Evolutionary conservation across 2,329 filamentous ascomycete species (phyloP).

Genomic region (Penicillium vulpinum): DNA sequence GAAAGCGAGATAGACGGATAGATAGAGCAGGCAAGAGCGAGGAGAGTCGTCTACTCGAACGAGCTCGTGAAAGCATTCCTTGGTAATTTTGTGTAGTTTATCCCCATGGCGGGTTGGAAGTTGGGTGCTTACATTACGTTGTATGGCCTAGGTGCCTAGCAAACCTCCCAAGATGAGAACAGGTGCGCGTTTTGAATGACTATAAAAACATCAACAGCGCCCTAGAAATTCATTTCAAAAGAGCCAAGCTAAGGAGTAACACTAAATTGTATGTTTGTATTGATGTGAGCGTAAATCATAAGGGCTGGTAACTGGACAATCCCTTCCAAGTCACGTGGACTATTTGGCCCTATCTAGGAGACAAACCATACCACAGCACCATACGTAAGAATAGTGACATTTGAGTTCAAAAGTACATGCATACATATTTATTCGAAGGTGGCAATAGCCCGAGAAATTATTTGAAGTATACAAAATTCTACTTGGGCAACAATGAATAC

Average conservation of each 20-base stretch:
- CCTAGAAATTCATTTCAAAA: not conserved
- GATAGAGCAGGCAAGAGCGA: not conserved
- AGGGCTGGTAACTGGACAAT: not conserved
- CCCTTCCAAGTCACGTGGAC: not conserved
- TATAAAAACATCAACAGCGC: not conserved
- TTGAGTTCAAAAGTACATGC: no score
- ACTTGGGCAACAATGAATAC: not conserved
- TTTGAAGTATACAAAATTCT: not conserved
- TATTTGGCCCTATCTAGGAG: not conserved
- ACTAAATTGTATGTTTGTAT: no score
- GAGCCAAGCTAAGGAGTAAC: not conserved
- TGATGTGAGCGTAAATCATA: not conserved
- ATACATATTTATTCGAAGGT: not conserved
- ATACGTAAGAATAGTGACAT: no score
- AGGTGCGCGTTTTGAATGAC: not conserved
- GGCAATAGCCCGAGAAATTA: fast-evolving
- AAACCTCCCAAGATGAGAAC: not conserved
- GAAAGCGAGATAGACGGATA: not conserved
- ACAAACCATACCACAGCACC: not conserved
- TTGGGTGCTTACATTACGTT: not conserved
- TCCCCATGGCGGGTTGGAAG: not conserved
- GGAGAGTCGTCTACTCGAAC: no score
- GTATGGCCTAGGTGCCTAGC: no score
- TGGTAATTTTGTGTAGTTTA: not conserved
- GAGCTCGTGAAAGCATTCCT: no score